Percentiles rank a stretch among this genome's conserved stretches.
Conservation (phyloP, 345 rosid species). For the Garcia nutans region DNA sequence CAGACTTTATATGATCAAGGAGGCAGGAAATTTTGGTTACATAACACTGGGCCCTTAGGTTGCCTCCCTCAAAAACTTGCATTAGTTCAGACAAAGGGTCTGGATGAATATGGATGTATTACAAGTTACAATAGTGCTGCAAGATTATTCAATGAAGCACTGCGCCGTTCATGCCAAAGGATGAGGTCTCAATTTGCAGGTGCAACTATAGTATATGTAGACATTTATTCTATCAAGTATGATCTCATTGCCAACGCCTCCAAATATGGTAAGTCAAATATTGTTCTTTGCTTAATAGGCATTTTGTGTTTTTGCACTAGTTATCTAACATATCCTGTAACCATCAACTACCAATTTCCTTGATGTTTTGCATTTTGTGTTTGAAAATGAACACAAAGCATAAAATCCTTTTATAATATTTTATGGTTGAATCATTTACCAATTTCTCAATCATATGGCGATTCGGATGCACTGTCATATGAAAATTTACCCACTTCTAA, state of each 20-base stretch:
- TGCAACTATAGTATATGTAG: constrained; percentile 62
- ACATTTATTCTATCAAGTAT: constrained; percentile 65
- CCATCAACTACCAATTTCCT: neutral
- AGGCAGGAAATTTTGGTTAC: constrained; percentile 83
- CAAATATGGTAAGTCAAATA: constrained; percentile 44
- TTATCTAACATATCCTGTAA: no score
- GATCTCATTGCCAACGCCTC: constrained; percentile 65
- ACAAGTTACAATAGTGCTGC: constrained; percentile 63
- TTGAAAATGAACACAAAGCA: no score
- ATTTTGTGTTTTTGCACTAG: neutral
- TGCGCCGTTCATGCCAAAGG: constrained; percentile 43
- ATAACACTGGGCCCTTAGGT: constrained; percentile 88
- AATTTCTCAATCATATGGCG: neutral
- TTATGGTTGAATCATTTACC: neutral
- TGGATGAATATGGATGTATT: constrained; percentile 60
- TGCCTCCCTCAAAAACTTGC: constrained; percentile 86
- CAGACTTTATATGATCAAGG: constrained; percentile 61
- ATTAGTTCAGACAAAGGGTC: constrained; percentile 37
- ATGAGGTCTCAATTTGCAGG: constrained; percentile 49
- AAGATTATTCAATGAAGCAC: constrained; percentile 56
- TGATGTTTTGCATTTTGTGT: neutral
- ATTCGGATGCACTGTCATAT: neutral
- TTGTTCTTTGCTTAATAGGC: neutral
- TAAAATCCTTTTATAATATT: neutral
- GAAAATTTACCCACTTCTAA: neutral